Evolutionary conservation across 805 yeast species (phyloP).

Genomic region (Candida suzukii): DNA sequence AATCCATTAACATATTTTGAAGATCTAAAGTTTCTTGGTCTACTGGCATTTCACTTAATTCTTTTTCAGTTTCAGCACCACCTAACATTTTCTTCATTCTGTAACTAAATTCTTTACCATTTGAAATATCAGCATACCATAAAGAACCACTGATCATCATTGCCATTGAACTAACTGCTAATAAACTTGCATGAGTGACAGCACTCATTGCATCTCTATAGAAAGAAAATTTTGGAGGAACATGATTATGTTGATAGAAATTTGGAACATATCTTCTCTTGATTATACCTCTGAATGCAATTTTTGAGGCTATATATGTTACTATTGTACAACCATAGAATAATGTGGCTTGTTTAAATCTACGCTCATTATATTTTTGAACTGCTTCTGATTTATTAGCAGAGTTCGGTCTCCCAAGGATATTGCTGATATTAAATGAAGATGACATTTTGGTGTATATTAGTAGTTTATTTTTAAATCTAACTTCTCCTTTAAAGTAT

Average conservation of each 20-base stretch:
- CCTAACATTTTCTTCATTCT: constrained; percentile 60
- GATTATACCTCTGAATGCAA: constrained; percentile 69
- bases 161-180: constrained; percentile 65
- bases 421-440: constrained; percentile 22
- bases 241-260: constrained; percentile 77
- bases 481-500: no score
- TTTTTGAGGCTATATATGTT: constrained; percentile 63
- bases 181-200: constrained; percentile 69
- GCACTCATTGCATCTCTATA: constrained; percentile 83
- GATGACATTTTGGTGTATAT: no score
- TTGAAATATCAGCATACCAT: constrained; percentile 74
- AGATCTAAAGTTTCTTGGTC: constrained; percentile 56
- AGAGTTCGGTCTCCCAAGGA: constrained; percentile 21
- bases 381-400: constrained; percentile 23
- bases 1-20: constrained; percentile 33
- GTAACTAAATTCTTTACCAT: constrained; percentile 62
- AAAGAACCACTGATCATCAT: constrained; percentile 70
- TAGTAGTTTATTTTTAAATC: no score
- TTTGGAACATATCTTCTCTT: constrained; percentile 69
- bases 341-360: constrained; percentile 63
- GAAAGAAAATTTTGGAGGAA: constrained; percentile 77
- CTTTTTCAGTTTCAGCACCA: constrained; percentile 53
- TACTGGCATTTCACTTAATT: constrained; percentile 35
- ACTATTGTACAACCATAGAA: constrained; percentile 69
- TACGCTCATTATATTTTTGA: constrained; percentile 49